phyloP scores from a whole-genome alignment of 2,329 filamentous ascomycete species.

The Xylariomycetidae sp. region DNA sequence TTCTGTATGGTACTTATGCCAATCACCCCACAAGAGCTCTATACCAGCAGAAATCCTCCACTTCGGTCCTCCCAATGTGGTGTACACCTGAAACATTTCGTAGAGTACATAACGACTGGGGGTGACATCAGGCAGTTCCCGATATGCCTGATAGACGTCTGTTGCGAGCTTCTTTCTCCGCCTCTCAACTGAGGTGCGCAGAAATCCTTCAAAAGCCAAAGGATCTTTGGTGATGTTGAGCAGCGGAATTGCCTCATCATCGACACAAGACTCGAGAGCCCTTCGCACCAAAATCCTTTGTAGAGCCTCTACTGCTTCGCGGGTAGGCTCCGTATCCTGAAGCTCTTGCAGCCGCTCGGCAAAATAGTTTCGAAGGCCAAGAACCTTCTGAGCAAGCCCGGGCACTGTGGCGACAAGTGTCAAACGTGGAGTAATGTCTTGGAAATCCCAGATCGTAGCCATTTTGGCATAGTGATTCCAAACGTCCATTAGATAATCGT shows the following conservation, averaged over 20 bases:
- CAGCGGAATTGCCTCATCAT: conserved; percentile 29
- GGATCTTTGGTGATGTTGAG: conserved; percentile 35
- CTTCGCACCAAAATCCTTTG: conserved; percentile 24
- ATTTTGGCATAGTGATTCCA: conserved; percentile 24
- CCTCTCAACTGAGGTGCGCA: conserved; percentile 28
- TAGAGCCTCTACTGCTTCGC: conserved; percentile 16
- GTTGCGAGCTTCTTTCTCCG: conserved; percentile 28
- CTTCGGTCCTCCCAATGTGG: too few species aligned
- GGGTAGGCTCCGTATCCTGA: conserved; percentile 1
- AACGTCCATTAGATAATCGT: conserved; percentile 13
- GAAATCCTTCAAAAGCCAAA: conserved; percentile 39
- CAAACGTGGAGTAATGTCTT: conserved; percentile 20
- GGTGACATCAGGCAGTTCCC: conserved; percentile 33
- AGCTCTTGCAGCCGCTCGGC: conserved; percentile 7
- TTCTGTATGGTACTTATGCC: conserved; percentile 34
- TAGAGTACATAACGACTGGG: conserved; percentile 37
- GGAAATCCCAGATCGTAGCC: conserved; percentile 19
- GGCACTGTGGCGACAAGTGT: conserved; percentile 17
- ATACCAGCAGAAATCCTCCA: conserved; percentile 37
- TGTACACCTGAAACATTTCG: conserved; percentile 37
- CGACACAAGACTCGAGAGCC: conserved; percentile 20
- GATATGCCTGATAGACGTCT: conserved; percentile 42
- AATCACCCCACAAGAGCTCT: conserved; percentile 45
- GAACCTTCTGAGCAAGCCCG: conserved; percentile 19
- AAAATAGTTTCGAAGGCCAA: conserved; percentile 13